Evolutionary conservation across 805 yeast species (phyloP).

Genomic region (Priceomyces castillae): DNA sequence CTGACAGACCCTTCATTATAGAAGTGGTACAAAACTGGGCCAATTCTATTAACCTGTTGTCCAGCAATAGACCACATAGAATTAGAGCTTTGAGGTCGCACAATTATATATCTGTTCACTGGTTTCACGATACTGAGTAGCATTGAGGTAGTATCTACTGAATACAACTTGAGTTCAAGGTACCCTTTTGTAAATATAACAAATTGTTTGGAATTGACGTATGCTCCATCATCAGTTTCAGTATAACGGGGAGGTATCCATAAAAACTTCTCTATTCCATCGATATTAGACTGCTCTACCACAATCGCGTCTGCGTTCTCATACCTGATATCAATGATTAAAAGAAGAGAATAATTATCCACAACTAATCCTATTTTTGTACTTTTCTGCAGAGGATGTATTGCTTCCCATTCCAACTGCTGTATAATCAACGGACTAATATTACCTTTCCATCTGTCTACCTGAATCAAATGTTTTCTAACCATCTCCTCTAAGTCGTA

Average conservation of each 20-base stretch:
- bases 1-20: conserved; percentile 33
- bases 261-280: conserved; percentile 29
- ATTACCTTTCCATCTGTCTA: neutral
- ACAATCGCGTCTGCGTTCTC: conserved; percentile 24
- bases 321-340: conserved; percentile 23
- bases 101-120: conserved; percentile 12
- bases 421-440: conserved; percentile 1
- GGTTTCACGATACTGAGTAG: conserved; percentile 36
- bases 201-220: conserved; percentile 32
- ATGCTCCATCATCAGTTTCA: conserved; percentile 23
- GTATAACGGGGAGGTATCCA: conserved; percentile 32
- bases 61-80: conserved; percentile 34
- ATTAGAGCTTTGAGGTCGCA: conserved; percentile 16
- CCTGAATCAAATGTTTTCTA: conserved; percentile 1
- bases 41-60: conserved; percentile 17
- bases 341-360: conserved; percentile 15
- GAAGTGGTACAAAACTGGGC: conserved; percentile 26
- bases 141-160: conserved; percentile 34
- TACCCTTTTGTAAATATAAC: conserved; percentile 26
- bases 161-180: conserved; percentile 32
- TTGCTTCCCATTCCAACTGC: conserved; percentile 25
- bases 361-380: conserved; percentile 32
- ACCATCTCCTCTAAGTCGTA: conserved; percentile 8
- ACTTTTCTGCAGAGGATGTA: conserved; percentile 8
- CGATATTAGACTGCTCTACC: conserved; percentile 26